phyloP scores from a whole-genome alignment of 164 flowering plant genomes.

The Chloranthus sessilifolius region DNA sequence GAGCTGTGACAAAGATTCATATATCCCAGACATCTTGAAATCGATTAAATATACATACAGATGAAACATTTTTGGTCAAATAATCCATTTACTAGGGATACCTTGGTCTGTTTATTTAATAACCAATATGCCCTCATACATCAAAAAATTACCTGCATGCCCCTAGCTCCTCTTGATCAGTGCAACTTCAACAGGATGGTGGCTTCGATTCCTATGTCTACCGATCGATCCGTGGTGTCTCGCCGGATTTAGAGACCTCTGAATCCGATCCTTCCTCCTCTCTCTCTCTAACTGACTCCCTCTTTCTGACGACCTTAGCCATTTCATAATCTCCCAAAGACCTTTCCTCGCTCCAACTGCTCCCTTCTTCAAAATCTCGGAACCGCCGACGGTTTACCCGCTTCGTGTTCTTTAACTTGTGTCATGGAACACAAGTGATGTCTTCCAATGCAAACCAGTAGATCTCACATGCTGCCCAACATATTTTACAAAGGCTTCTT shows the following conservation, averaged over 20 bases:
- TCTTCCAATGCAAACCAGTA: constrained; percentile 40
- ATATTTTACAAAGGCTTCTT: constrained; percentile 51
- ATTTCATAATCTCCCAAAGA: constrained; percentile 5
- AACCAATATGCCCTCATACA: too few species aligned
- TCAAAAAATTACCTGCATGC: too few species aligned
- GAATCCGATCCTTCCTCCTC: constrained; percentile 15
- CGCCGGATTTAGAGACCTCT: constrained; percentile 18
- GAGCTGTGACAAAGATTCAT: too few species aligned
- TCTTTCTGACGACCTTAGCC: constrained; percentile 16
- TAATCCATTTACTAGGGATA: too few species aligned
- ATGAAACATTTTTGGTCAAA: too few species aligned
- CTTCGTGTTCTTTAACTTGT: constrained; percentile 45
- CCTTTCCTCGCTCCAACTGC: too few species aligned
- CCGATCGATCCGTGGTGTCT: background rate
- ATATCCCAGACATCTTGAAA: too few species aligned
- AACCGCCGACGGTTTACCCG: constrained; percentile 38
- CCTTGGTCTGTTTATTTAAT: too few species aligned
- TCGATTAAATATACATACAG: too few species aligned
- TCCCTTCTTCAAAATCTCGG: constrained; percentile 36
- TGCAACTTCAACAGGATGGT: too few species aligned
- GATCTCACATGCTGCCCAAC: constrained; percentile 47
- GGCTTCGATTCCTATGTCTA: background rate
- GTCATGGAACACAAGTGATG: constrained; percentile 42
- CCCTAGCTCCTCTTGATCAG: too few species aligned
- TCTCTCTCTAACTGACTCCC: constrained; percentile 17